Percentiles rank a stretch among this genome's conserved stretches.
phyloP scores from a whole-genome alignment of 2,329 filamentous ascomycete species.

The Xylaria sp. region DNA sequence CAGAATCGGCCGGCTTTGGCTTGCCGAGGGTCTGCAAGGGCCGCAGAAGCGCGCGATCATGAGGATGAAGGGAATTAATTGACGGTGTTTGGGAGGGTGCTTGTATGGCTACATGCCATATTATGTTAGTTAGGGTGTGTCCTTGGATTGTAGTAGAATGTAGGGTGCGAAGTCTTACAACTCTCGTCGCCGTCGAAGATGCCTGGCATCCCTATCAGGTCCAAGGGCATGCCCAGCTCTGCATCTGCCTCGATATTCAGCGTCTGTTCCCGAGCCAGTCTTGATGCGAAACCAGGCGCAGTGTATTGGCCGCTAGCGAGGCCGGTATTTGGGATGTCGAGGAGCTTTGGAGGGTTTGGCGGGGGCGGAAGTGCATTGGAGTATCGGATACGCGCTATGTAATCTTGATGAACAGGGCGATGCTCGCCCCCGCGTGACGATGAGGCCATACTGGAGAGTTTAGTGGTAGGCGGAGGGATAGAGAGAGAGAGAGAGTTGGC shows the following conservation, averaged over 20 bases:
- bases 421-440: constrained; percentile 61
- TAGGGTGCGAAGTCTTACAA: constrained; percentile 65
- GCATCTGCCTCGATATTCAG: constrained; percentile 97
- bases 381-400: constrained; percentile 94
- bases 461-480: constrained; percentile 13
- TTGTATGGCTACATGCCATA: constrained; percentile 74
- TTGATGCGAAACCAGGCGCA: constrained; percentile 87
- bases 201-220: constrained; percentile 92
- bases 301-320: constrained; percentile 89
- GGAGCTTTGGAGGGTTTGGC: constrained; percentile 92
- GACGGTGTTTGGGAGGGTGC: constrained; percentile 75
- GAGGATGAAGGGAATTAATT: constrained; percentile 85
- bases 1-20: constrained; percentile 76
- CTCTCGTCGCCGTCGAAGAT: constrained; percentile 95
- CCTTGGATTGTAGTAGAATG: constrained; percentile 6
- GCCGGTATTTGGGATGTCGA: constrained; percentile 95
- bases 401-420: constrained; percentile 85
- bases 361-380: constrained; percentile 95
- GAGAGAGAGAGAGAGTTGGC: not conserved
- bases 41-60: constrained; percentile 84
- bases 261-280: constrained; percentile 88
- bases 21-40: constrained; percentile 88
- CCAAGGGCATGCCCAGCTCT: constrained; percentile 96
- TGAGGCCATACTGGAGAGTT: constrained; percentile 52
- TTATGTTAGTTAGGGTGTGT: constrained; percentile 34